A percentile compares a stretch with the other conserved stretches of the same genome.
These are phyloP conservation scores for Globisporangium solare DNA, from an alignment of 352 stramenopile genomes.

Conservation along the genomic window DNA sequence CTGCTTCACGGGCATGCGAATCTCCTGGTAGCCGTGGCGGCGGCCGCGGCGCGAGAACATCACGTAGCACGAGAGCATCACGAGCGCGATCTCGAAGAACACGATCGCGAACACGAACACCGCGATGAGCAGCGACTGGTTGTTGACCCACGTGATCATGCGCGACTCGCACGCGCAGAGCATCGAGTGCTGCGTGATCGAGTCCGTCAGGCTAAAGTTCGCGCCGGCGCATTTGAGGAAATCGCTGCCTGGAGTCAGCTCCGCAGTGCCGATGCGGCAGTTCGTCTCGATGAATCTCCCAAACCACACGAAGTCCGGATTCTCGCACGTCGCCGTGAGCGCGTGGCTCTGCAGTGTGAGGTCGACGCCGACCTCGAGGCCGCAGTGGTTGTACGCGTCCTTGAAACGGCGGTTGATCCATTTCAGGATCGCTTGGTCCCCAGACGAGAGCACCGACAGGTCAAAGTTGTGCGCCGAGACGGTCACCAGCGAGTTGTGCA, in stretches of 20 bases:
- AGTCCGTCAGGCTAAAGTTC: constrained; percentile 54
- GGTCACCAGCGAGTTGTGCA: constrained; percentile 65
- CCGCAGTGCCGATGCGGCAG: constrained; percentile 51
- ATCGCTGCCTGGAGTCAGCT: constrained; percentile 48
- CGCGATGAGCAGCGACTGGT: constrained; percentile 70
- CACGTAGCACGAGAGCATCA: constrained; percentile 78
- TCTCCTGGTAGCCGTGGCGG: constrained; percentile 77
- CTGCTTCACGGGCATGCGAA: constrained; percentile 77
- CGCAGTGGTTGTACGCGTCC: constrained; percentile 69
- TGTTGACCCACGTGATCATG: constrained; percentile 77
- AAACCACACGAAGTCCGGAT: constrained; percentile 67
- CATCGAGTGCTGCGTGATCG: constrained; percentile 75
- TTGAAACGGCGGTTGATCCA: constrained; percentile 81
- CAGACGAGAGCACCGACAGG: constrained; percentile 40
- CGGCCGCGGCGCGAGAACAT: constrained; percentile 68
- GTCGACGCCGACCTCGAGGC: constrained; percentile 60
- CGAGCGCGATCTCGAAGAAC: constrained; percentile 74
- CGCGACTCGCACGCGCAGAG: constrained; percentile 77
- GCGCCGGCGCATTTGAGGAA: constrained; percentile 69
- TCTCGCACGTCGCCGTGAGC: constrained; percentile 49
- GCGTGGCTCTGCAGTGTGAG: constrained; percentile 32
- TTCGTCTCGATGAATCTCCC: constrained; percentile 65
- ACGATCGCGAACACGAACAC: constrained; percentile 80
- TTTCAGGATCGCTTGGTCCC: constrained; percentile 59
- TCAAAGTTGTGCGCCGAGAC: constrained; percentile 71